Conservation (phyloP, 2,329 filamentous ascomycete genomes). For the Elsinoe arachidis region DNA sequence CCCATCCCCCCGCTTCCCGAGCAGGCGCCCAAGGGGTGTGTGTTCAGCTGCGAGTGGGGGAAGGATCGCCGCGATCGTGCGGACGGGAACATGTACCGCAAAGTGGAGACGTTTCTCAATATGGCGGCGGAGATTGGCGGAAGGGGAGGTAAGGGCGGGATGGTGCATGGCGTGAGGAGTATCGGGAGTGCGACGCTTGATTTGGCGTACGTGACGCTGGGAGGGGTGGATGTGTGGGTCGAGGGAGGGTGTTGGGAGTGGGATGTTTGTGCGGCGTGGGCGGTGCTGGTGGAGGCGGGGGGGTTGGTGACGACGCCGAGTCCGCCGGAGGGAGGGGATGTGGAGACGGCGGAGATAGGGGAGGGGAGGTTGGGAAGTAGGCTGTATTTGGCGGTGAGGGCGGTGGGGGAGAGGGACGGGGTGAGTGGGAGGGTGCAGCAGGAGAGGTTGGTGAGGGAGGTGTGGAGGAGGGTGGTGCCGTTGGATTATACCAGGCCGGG, state of each 20-base stretch:
- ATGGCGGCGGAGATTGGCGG: conserved; percentile 61
- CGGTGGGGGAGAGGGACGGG: conserved; percentile 51
- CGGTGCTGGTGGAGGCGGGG: conserved; percentile 63
- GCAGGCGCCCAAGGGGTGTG: conserved; percentile 58
- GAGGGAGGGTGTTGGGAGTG: conserved; percentile 71
- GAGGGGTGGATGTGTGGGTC: conserved; percentile 73
- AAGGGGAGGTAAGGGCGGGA: conserved; percentile 58
- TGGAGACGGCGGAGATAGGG: conserved; percentile 47
- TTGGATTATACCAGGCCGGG: conserved; percentile 62
- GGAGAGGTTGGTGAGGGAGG: conserved; percentile 61
- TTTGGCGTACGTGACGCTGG: conserved; percentile 66
- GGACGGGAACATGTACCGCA: conserved; percentile 60
- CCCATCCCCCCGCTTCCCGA: conserved; percentile 55
- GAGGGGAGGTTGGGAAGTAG: conserved; percentile 57
- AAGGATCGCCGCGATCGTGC: conserved; percentile 61
- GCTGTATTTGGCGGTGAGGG: conserved; percentile 63
- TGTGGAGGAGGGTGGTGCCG: conserved; percentile 59
- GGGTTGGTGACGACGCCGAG: conserved; percentile 67
- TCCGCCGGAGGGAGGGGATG: conserved; percentile 47
- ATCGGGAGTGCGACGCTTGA: conserved; percentile 65
- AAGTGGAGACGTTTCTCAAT: conserved; percentile 66
- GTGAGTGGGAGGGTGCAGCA: conserved; percentile 61
- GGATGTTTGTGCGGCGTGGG: conserved; percentile 70
- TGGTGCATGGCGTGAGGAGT: conserved; percentile 69
- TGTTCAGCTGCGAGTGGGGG: conserved; percentile 71